Evolutionary conservation across 768 basidiomycete species (phyloP).

Genomic region (button mushroom (Agaricus bisporus)): DNA sequence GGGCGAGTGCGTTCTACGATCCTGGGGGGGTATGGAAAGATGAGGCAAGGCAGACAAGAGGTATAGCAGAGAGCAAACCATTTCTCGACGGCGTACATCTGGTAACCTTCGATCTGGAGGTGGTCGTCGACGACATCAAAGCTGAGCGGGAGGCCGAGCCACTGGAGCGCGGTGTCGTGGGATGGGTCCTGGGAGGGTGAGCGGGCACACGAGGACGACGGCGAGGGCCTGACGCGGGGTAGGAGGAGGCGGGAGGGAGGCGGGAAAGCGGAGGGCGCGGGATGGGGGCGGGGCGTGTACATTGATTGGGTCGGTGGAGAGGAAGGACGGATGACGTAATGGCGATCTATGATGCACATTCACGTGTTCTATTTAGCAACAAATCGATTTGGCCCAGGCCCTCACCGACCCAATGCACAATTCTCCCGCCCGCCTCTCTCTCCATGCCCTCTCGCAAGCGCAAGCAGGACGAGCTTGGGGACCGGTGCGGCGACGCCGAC

Average conservation of each 20-base stretch:
- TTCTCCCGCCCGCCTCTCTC: not conserved
- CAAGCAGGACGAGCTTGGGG: not conserved
- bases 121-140: constrained; percentile 45
- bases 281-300: constrained; percentile 5
- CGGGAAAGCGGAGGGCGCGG: constrained; percentile 8
- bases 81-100: constrained; percentile 84
- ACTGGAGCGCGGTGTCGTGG: constrained; percentile 18
- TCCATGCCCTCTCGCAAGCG: constrained; percentile 6
- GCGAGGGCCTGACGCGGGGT: constrained; percentile 13
- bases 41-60: not conserved
- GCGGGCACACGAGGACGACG: not conserved
- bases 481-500: too few relatives aligned
- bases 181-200: not conserved
- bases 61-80: constrained; percentile 40
- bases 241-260: constrained; percentile 19
- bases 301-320: not conserved
- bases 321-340: constrained; percentile 3
- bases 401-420: not conserved
- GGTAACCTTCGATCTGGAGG: constrained; percentile 55
- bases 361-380: constrained; percentile 11
- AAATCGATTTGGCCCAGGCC: constrained; percentile 5
- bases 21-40: constrained; percentile 28
- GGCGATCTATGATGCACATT: not conserved
- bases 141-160: constrained; percentile 38
- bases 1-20: constrained; percentile 60